These are phyloP conservation scores for Globisporangium mamillatum DNA, from an alignment of 352 stramenopile genomes.

Conservation along the genomic window DNA sequence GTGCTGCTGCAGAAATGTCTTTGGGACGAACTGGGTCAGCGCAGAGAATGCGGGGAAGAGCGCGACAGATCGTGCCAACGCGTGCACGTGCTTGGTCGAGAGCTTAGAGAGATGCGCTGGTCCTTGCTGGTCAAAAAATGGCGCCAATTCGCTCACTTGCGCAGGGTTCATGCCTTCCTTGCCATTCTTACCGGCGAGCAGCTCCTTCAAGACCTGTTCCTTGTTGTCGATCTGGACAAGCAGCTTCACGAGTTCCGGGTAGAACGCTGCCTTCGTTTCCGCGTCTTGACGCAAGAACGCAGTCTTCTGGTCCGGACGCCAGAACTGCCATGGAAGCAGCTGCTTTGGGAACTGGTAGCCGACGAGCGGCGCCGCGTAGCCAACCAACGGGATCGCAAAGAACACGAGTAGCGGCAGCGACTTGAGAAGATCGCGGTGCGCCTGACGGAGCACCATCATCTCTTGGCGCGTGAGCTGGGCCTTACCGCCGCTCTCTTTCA, in stretches of 20 bases:
- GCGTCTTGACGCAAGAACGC: slow-evolving; percentile 76
- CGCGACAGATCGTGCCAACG: slow-evolving; percentile 51
- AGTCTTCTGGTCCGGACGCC: slow-evolving; percentile 79
- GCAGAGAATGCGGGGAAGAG: slow-evolving; percentile 59
- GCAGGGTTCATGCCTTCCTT: slow-evolving; percentile 38
- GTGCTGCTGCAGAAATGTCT: slow-evolving; percentile 36
- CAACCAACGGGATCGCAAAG: slow-evolving; percentile 68
- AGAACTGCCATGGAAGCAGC: slow-evolving; percentile 84
- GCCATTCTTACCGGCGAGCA: slow-evolving; percentile 26
- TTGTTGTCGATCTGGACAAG: slow-evolving; percentile 67
- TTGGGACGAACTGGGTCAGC: slow-evolving; percentile 45
- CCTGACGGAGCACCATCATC: slow-evolving; percentile 80
- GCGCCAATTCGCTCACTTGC: slow-evolving; percentile 54
- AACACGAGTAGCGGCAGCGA: slow-evolving; percentile 72
- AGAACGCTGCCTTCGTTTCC: slow-evolving; percentile 43
- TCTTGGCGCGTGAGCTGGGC: slow-evolving; percentile 53
- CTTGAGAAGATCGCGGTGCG: slow-evolving; percentile 81
- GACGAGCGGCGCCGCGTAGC: slow-evolving; percentile 71
- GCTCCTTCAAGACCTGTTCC: slow-evolving; percentile 43
- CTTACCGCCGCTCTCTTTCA: slow-evolving; percentile 37
- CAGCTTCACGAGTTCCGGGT: slow-evolving; percentile 54
- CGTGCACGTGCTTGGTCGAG: slow-evolving; percentile 44
- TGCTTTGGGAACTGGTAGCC: slow-evolving; percentile 87
- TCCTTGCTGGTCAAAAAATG: slow-evolving; percentile 53
- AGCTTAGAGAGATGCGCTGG: slow-evolving; percentile 46